Evolutionary conservation across 805 yeast genomes (phyloP), one percentile per base, ranked within the genome.

Genomic region (Clavispora vitiphila): DNA sequence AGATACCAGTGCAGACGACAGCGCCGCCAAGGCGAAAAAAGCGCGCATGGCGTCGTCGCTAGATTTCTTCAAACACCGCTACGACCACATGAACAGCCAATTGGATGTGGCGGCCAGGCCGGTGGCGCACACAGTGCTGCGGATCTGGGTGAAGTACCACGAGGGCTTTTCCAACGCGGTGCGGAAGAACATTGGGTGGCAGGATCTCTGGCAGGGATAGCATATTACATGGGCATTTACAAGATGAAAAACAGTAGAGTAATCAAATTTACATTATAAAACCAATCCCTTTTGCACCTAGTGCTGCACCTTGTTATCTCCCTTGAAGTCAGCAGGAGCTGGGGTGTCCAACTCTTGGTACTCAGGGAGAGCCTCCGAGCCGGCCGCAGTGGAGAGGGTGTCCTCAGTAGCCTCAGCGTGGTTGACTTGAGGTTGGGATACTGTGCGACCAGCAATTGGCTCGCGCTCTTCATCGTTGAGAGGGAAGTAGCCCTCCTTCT

Each of bases 131-230:
- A 78, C 52, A 72, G 80, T 35, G 18, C 44, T 60, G 8, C 53
- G 73, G 38, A 69, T 69, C 25, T 89, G 96, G 96, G 86, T 89
- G n/a, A 87, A 84, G 56, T 88, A 82, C 57, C 85, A 84, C 48
- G 96, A 89, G 62, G 97, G 97, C 0, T 89, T 83, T 55, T 85
- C 95, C 5, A 84, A 87, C 60, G 97, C 97, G 0, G 97, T 89
- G 2, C 66, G 95, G 25, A 87, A 86, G 54, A 85, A 82, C 40
- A 78, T 89, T 19, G 77, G 81, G 16, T 90, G 96, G 96, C 59
- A 65, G 7, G 82, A 77, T 41, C 60, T 89, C 19, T 86, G 86
- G 82, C 29, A n/a, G 39, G 19, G 19, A 11, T 37, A 18, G 26
- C n/a, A n/a, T n/a, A n/a, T n/a, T n/a, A n/a, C n/a, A n/a, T n/a